These are phyloP conservation scores for Yamadazyma siamensis DNA, from an alignment of 1,139 yeast genomes.

Conservation along the genomic window DNA sequence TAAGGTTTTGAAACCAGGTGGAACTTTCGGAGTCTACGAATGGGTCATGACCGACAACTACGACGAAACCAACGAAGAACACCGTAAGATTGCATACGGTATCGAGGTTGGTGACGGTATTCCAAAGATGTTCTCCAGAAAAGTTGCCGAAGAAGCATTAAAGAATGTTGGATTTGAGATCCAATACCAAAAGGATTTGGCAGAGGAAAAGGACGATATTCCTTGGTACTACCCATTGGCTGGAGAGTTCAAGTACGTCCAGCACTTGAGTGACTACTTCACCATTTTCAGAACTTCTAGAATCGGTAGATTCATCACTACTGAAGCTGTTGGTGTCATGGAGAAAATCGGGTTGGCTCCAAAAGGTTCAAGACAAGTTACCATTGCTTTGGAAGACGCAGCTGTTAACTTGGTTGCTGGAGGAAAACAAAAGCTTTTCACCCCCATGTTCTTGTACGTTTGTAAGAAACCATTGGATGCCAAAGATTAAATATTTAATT, in stretches of 20 bases:
- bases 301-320: conserved; percentile 83
- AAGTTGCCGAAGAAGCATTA: conserved; percentile 86
- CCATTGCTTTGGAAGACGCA: conserved; percentile 92
- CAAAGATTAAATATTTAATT: conserved; percentile 3
- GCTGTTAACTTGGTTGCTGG: conserved; percentile 94
- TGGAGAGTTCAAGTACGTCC: conserved; percentile 89
- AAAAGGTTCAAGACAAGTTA: conserved; percentile 87
- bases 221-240: conserved; percentile 99
- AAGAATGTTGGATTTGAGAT: conserved; percentile 85
- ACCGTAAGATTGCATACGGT: conserved; percentile 94
- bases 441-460: conserved; percentile 94
- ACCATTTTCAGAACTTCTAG: conserved; percentile 88
- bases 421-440: conserved; percentile 82
- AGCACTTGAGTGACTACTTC: conserved; percentile 70
- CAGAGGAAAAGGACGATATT: conserved; percentile 74
- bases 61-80: conserved; percentile 84
- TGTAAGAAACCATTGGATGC: conserved; percentile 64
- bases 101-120: conserved; percentile 98
- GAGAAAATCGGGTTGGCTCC: conserved; percentile 90
- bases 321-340: conserved; percentile 71
- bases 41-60: conserved; percentile 98
- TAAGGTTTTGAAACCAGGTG: conserved; percentile 94
- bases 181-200: conserved; percentile 73
- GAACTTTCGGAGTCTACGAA: conserved; percentile 95
- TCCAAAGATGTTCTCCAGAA: conserved; percentile 88